Evolutionary conservation across 2,329 filamentous ascomycete genomes (phyloP), one percentile per base, ranked within the genome.

Genomic region (Phaeosphaeria sp.): DNA sequence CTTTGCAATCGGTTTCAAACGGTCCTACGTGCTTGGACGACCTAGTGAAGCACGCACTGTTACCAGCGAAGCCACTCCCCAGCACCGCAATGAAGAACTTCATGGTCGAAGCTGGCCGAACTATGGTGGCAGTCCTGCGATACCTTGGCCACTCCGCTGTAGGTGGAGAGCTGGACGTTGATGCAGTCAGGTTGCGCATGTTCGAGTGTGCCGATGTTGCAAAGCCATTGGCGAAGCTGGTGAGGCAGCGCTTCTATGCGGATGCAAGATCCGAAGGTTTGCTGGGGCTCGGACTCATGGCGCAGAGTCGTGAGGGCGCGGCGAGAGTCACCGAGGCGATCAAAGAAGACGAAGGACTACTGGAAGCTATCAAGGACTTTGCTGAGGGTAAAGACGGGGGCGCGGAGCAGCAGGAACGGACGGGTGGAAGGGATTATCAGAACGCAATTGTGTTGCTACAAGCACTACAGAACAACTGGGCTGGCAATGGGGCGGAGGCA

Each of bases 11-110:
- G 6, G 40, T 40, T 5, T 33, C 45, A 20, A 25, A 50, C 40
- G 40, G 47, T 2, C 40, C 53, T n/a, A 50, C 47, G n/a, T 17
- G 56, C 55, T 39, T 55, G 3, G 40, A 20, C 15, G 30, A 44
- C 25, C 60, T 77, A 8, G 67, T 73, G 30, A 63, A 67, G 27
- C 72, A 75, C 43, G 69, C 74, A 24, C 61, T 75, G 5, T 62
- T 61, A n/a, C 69, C 73, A 17, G 65, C 72, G 2, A 62, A 59
- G 18, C 72, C 75, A 24, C 27, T 77, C 2, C 74, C 74, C 4
- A 77, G 74, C 53, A 74, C 72, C n/a, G 58, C 72, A 1, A 76
- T 77, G 74, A 77, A 76, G 57, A 76, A 75, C n/a, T 61, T 72
- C n/a, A 70, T 67, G 61, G 68, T 77, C 33, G 75, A 77, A 59